Evolutionary conservation across 176 grass and related monocot genomes (phyloP).

Genomic region (Carex myosuroides): DNA sequence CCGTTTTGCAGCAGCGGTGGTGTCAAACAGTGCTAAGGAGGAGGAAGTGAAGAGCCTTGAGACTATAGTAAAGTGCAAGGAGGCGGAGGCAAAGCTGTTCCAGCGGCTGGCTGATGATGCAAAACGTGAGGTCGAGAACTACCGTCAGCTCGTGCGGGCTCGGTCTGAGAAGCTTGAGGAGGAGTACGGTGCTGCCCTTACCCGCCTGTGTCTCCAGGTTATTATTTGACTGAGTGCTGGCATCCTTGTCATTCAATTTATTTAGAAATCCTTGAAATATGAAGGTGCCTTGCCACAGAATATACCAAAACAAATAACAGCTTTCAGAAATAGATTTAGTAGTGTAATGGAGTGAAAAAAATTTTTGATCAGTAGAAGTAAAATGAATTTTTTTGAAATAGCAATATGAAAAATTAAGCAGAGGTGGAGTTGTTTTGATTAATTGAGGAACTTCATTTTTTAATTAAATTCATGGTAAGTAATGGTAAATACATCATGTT

Average conservation of each 20-base stretch:
- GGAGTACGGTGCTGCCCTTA: slow-evolving; percentile 53
- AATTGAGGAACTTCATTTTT: background rate
- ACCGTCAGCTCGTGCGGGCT: slow-evolving; percentile 56
- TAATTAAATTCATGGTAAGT: background rate
- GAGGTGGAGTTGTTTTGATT: background rate
- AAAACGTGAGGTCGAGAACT: slow-evolving; percentile 62
- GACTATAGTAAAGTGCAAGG: slow-evolving; percentile 99
- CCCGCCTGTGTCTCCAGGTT: slow-evolving; percentile 49
- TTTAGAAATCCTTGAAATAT: background rate
- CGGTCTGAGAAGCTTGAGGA: slow-evolving; percentile 80
- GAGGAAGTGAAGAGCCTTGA: slow-evolving; percentile 78
- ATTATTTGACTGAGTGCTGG: background rate
- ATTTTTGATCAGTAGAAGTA: background rate
- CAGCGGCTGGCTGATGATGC: slow-evolving; percentile 87
- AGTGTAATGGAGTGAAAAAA: background rate
- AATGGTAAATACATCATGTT: background rate
- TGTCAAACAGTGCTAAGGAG: slow-evolving; percentile 41
- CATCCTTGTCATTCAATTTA: background rate
- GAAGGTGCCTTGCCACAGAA: background rate
- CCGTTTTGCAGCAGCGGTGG: slow-evolving; percentile 38
- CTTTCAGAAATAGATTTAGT: background rate
- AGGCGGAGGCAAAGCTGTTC: slow-evolving; percentile 95
- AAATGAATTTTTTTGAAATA: background rate
- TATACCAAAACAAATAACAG: background rate
- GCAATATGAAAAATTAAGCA: background rate